These are phyloP conservation scores for Erodium maritimum DNA, from an alignment of 345 rosid genomes.

Conservation along the genomic window DNA sequence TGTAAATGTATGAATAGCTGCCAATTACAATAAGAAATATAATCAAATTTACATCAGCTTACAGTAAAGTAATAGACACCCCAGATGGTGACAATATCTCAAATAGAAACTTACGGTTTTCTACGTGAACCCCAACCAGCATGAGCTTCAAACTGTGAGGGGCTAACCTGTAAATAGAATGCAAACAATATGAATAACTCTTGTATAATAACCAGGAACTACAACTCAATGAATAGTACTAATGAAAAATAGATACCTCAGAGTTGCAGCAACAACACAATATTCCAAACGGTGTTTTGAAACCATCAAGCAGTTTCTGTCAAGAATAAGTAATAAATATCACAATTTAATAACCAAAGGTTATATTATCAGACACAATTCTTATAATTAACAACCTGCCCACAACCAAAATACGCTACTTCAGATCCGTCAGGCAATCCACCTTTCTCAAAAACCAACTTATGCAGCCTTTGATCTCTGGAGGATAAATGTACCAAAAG, in stretches of 20 bases:
- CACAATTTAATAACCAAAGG: conserved; percentile 9
- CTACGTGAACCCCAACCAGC: conserved; percentile 98
- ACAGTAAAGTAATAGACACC: not conserved
- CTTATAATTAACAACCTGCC: conserved; percentile 51
- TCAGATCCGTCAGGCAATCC: conserved; percentile 97
- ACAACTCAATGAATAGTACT: not conserved
- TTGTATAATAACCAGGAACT: conserved; percentile 6
- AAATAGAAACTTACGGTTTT: conserved; percentile 59
- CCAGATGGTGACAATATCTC: not conserved
- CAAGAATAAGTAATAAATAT: conserved; percentile 22
- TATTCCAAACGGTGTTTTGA: conserved; percentile 75
- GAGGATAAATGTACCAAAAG: conserved; percentile 4
- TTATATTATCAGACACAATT: conserved; percentile 15
- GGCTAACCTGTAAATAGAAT: conserved; percentile 64
- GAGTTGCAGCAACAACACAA: conserved; percentile 78
- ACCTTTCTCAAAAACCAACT: conserved; percentile 67
- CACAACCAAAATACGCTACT: conserved; percentile 83
- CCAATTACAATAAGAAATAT: conserved; percentile 14
- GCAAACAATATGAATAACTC: conserved; percentile 8
- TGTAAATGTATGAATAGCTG: conserved; percentile 91
- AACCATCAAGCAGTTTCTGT: conserved; percentile 89
- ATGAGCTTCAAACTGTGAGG: conserved; percentile 94
- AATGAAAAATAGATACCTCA: conserved; percentile 44
- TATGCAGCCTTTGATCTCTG: conserved; percentile 83
- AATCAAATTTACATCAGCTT: not conserved